These are phyloP conservation scores for Erythrobasidium hasegawianum DNA, from an alignment of 1,284 basidiomycete genomes.

Conservation along the genomic window DNA sequence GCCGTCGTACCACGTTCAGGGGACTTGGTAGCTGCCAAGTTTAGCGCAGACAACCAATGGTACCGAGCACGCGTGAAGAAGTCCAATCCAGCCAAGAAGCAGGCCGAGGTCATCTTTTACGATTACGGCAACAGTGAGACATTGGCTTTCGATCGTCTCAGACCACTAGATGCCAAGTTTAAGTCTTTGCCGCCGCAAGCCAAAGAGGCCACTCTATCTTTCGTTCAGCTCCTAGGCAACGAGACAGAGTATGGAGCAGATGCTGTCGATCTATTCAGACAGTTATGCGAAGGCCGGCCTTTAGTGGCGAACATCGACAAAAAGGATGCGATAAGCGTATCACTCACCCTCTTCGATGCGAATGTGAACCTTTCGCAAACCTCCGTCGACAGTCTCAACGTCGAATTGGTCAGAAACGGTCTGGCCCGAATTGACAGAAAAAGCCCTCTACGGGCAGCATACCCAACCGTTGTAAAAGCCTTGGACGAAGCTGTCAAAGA, in stretches of 20 bases:
- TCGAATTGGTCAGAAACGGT: conserved; percentile 41
- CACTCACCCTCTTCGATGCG: conserved; percentile 43
- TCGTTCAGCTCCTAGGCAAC: conserved; percentile 43
- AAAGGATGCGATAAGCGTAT: conserved; percentile 55
- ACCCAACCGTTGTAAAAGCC: conserved; percentile 40
- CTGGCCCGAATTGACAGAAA: conserved; percentile 41
- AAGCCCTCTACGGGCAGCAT: conserved; percentile 40
- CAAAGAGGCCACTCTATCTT: conserved; percentile 45
- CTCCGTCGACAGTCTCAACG: conserved; percentile 39
- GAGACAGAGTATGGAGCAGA: conserved; percentile 63
- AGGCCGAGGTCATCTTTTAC: conserved; percentile 61
- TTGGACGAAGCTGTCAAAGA: conserved; percentile 41
- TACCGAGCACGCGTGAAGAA: conserved; percentile 86
- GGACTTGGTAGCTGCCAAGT: conserved; percentile 75
- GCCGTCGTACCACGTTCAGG: conserved; percentile 53
- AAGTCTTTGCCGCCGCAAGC: conserved; percentile 45
- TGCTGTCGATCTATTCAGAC: conserved; percentile 76
- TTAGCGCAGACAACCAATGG: conserved; percentile 58
- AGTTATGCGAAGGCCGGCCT: conserved; percentile 79
- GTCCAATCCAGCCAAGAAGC: conserved; percentile 72
- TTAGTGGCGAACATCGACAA: conserved; percentile 85
- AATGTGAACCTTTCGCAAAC: conserved; percentile 34
- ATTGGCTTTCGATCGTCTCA: conserved; percentile 42
- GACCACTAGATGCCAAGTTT: conserved; percentile 45
- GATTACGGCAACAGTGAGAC: conserved; percentile 47